These are phyloP conservation scores for Glycine latifolia DNA, from an alignment of 306 rosid genomes.

Conservation along the genomic window DNA sequence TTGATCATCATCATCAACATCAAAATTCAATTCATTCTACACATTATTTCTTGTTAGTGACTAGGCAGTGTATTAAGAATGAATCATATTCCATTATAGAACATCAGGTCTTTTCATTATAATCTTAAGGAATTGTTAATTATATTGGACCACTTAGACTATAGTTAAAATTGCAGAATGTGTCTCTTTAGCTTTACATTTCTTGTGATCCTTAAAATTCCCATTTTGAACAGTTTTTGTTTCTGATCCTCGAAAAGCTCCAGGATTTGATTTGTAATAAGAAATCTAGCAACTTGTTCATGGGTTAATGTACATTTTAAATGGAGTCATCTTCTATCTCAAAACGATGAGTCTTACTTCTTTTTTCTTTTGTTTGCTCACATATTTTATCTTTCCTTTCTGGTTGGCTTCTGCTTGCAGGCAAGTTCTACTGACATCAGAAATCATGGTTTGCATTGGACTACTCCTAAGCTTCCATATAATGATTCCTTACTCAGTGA, in stretches of 20 bases:
- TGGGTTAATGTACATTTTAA: background rate
- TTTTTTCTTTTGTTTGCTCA: slow-evolving; percentile 5
- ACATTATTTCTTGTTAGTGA: background rate
- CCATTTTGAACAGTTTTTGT: background rate
- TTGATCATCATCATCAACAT: background rate
- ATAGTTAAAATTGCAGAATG: background rate
- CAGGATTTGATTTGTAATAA: background rate
- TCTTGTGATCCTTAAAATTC: background rate
- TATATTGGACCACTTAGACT: background rate
- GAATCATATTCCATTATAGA: slow-evolving; percentile 15
- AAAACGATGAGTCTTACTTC: background rate
- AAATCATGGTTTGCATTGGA: slow-evolving; percentile 81
- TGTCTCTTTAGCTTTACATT: background rate
- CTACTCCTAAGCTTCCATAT: slow-evolving; percentile 76
- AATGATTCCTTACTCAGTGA: slow-evolving; percentile 65
- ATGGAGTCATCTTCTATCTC: background rate
- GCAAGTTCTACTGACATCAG: slow-evolving; percentile 82
- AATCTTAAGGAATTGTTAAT: background rate
- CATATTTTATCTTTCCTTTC: slow-evolving; percentile 10
- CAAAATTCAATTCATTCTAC: background rate
- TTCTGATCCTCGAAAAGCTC: background rate
- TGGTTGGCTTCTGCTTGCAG: slow-evolving; percentile 56
- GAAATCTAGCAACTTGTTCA: background rate
- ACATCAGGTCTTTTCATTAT: background rate
- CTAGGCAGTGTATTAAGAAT: background rate